A percentile compares a stretch with the other conserved stretches of the same genome.
These are phyloP conservation scores for Isochrysis galbana DNA, from an alignment of 78 protist species.

Conservation along the genomic window DNA sequence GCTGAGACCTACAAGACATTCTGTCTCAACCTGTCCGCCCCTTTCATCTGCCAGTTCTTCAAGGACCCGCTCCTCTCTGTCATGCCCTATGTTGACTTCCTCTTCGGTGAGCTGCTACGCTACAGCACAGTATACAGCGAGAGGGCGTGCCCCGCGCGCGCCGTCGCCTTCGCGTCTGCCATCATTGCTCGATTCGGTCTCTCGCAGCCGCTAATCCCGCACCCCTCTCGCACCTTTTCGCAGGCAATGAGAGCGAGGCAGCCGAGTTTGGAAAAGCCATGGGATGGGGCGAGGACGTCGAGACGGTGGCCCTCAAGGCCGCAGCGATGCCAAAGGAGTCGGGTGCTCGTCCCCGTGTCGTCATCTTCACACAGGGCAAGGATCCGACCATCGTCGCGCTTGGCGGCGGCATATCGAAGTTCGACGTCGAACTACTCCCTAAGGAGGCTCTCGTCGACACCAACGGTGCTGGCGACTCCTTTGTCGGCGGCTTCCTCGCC, in stretches of 20 bases:
- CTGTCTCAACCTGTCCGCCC: constrained; percentile 87
- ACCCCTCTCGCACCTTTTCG: constrained; percentile 80
- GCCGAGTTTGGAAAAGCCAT: constrained; percentile 54
- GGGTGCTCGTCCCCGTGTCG: constrained; percentile 65
- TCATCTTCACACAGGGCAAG: constrained; percentile 86
- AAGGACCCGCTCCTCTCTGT: constrained; percentile 46
- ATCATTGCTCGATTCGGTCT: too few relatives aligned
- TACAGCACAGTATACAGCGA: background rate
- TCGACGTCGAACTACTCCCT: constrained; percentile 46
- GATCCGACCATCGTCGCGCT: constrained; percentile 70
- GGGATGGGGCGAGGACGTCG: constrained; percentile 57
- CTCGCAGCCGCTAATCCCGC: too few relatives aligned
- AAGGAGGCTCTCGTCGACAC: constrained; percentile 88
- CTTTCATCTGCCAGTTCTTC: constrained; percentile 90
- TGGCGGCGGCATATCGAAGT: background rate
- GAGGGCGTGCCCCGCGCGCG: too few relatives aligned
- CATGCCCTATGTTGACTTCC: background rate
- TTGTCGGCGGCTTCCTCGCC: constrained; percentile 96
- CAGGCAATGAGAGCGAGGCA: constrained; percentile 93
- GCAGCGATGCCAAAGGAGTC: constrained; percentile 40
- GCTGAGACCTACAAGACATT: constrained; percentile 59
- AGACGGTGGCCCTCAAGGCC: background rate
- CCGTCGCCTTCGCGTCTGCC: too few relatives aligned
- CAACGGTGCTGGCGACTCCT: constrained; percentile 98
- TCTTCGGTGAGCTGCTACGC: background rate